Evolutionary conservation across 306 rosid species (phyloP), one percentile per base, ranked within the genome.

Genomic region (Cyclanthera cordifolia): DNA sequence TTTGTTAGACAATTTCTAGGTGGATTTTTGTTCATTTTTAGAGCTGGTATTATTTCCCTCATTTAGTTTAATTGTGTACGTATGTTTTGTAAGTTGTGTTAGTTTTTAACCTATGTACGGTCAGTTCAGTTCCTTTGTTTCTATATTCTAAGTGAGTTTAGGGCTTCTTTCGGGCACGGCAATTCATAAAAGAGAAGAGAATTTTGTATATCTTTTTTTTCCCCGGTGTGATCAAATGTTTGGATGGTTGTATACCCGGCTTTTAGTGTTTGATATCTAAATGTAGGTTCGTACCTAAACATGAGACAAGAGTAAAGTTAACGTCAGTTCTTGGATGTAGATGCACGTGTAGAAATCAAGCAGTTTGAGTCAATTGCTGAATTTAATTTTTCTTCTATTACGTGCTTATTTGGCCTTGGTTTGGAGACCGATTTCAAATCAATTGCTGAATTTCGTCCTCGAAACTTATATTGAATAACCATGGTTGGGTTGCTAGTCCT

Each of bases 261-360:
- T 39, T 41, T 63, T 20, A 63, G 32, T 43, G 51, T 64, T 20
- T 23, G 52, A 21, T 43, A 14, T 43, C 53, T 21, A 21, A 43
- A 20, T 43, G n/a, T 64, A 64, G 53, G 53, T 23, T 64, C 20
- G n/a, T 30, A 37, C 32, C 24, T 37, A 8, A 61, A 37, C 16
- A 61, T 8, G 34, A 4, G 68, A 61, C 49, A 61, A 34, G 27
- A 10, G 37, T 37, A 37, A 9, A 8, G 67, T 37, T 34, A 21
- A 61, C 68, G 50, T 61, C 50, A 37, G 37, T 37, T 61, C 49
- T 39, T 61, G 28, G 25, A 59, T 32, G 23, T 20, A 2, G 67
- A 34, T 61, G 68, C n/a, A 17, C 50, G 28, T 37, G 49, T 61
- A n/a, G 59, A 53, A 34, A 61, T 48, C 50, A 61, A 61, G 59